Evolutionary conservation across 202 grass and related monocot genomes (phyloP).

Genomic region (Cymbopogon flexuosus): DNA sequence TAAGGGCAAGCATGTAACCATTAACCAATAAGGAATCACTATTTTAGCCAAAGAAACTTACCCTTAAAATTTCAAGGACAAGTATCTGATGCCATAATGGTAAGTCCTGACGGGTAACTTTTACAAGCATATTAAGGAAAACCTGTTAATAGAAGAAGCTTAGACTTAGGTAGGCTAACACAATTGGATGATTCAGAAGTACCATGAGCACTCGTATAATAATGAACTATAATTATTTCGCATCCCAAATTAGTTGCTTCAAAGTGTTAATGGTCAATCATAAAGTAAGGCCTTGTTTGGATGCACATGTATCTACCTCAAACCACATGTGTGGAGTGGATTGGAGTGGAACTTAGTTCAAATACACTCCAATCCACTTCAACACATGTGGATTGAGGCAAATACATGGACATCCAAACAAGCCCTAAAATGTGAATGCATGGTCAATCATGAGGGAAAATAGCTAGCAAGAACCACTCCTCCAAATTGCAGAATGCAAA

Average conservation of each 20-base stretch:
- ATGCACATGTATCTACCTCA: too few relatives aligned
- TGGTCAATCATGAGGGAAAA: background rate
- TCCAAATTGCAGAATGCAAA: constrained; percentile 19
- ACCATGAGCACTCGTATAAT: background rate
- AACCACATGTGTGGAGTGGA: too few relatives aligned
- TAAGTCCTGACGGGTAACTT: constrained; percentile 88
- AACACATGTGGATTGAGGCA: too few relatives aligned
- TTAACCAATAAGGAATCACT: constrained; percentile 23
- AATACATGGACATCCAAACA: too few relatives aligned
- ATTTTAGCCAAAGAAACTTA: constrained; percentile 40
- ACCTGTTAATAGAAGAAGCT: constrained; percentile 57
- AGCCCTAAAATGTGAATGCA: background rate
- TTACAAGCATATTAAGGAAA: constrained; percentile 96
- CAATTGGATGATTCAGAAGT: constrained; percentile 24
- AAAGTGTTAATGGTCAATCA: too few relatives aligned
- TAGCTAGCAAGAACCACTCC: background rate
- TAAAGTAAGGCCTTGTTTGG: too few relatives aligned
- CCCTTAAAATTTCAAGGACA: constrained; percentile 95
- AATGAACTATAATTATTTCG: background rate
- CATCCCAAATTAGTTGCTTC: background rate
- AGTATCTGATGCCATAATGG: constrained; percentile 99
- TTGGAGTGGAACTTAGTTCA: too few relatives aligned
- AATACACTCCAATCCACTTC: too few relatives aligned
- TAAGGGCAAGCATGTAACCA: constrained; percentile 21
- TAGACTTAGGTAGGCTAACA: constrained; percentile 23